Base-by-base conservation (phyloP, 1,139 yeast genomes). In the Yamadazyma sp. region DNA sequence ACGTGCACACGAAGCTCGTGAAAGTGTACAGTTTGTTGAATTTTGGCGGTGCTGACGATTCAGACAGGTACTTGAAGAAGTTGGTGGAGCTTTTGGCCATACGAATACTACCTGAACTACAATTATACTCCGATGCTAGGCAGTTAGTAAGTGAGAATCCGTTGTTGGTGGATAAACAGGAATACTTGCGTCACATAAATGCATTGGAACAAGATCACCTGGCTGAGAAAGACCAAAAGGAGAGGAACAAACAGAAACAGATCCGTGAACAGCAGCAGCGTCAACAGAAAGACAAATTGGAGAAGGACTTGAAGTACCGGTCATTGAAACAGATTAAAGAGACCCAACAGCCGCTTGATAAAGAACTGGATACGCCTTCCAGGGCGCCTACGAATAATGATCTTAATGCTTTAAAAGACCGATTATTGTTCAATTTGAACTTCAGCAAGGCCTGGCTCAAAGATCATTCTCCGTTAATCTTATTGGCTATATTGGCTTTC, bases 11-110 rank as follows among this genome's bases (percentile, higher is more conserved):
- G 6, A 47, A 48, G 31, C 31, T 49, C 27, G 24, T 31, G n/a
- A 40, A 42, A 23, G 15, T 50, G 14, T 43, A 47, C 32, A 11
- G 40, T 6, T 37, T 38, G n/a, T 31, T 50, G 29, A 32, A 40
- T 11, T 43, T 48, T 25, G 14, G 8, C 20, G 7, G 24, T 12
- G 3, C 6, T 3, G 28, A 26, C 8, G 14, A 30, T 4, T 12
- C 28, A 20, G 22, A 20, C 18, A 43, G 48, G 2, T 58, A 54
- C 39, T 41, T 53, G 28, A 48, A 44, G 20, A 58, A 61, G 34
- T 51, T 69, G 35, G 43, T 61, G 9, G 68, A 69, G 32, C 56
- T 69, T 44, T 62, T 61, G 39, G 61, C 65, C 7, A 65, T 62
- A 47, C 68, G 69, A 44, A 60, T 69, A 1, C 57, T 69, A 33